Evolutionary conservation across 495 filamentous ascomycete genomes (phyloP).

Genomic region (Daldinia childiae): DNA sequence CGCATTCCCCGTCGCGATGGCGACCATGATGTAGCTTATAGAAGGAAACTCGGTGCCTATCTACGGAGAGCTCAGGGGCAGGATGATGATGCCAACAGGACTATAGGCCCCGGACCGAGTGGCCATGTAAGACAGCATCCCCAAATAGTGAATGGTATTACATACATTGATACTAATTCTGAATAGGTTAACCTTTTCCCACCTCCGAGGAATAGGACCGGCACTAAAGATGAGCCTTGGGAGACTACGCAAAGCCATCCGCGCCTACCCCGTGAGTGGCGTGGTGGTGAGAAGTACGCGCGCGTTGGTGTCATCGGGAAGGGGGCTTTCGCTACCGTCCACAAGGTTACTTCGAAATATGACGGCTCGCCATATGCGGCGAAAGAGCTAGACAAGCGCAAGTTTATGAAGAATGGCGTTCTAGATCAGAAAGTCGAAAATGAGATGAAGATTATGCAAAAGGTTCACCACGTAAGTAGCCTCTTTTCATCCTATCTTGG

Average conservation of each 20-base stretch:
- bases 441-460: constrained; percentile 93
- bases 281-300: constrained; percentile 84
- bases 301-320: constrained; percentile 82
- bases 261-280: constrained; percentile 68
- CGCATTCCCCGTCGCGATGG: constrained; percentile 79
- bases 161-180: constrained; percentile 13
- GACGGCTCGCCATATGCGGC: constrained; percentile 84
- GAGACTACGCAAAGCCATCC: constrained; percentile 24
- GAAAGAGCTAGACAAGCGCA: constrained; percentile 89
- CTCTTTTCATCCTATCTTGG: neutral
- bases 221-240: constrained; percentile 6
- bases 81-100: constrained; percentile 47
- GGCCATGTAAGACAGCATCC: constrained; percentile 51
- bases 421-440: constrained; percentile 88
- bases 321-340: constrained; percentile 92
- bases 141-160: neutral
- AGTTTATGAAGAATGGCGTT: constrained; percentile 87
- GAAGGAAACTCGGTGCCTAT: constrained; percentile 66
- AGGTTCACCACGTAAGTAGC: constrained; percentile 77
- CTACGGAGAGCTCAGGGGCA: constrained; percentile 44
- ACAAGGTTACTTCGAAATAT: constrained; percentile 80
- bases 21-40: constrained; percentile 63
- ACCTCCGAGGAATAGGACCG: constrained; percentile 13
- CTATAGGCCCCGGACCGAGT: constrained; percentile 58
- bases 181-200: constrained; percentile 46